phyloP scores from a whole-genome alignment of 768 basidiomycete genomes.

The Crucibulum laeve region DNA sequence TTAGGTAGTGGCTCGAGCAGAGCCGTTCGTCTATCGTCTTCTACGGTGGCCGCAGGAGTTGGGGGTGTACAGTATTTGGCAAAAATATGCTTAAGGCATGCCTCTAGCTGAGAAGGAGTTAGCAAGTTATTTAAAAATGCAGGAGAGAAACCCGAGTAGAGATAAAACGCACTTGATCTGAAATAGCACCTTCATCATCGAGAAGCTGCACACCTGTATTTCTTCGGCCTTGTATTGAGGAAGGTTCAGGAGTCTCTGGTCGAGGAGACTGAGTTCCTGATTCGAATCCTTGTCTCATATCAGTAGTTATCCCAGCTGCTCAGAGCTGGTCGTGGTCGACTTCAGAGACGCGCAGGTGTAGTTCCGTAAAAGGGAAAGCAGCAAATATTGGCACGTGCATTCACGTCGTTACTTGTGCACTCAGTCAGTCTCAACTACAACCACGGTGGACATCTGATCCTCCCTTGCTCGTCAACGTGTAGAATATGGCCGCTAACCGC shows the following conservation, averaged over 20 bases:
- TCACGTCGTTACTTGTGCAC: too few relatives aligned
- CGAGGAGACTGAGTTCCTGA: slow-evolving; percentile 41
- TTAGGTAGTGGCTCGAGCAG: slow-evolving; percentile 46
- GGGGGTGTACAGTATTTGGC: slow-evolving; percentile 68
- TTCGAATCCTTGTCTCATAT: slow-evolving; percentile 15
- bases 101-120: slow-evolving; percentile 46
- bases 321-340: slow-evolving; percentile 2
- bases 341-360: neutral
- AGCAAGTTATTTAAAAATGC: slow-evolving; percentile 2
- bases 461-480: too few relatives aligned
- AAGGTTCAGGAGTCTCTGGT: slow-evolving; percentile 60
- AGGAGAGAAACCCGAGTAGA: slow-evolving; percentile 1
- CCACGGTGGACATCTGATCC: too few relatives aligned
- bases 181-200: slow-evolving; percentile 67
- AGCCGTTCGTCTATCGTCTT: slow-evolving; percentile 16
- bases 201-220: slow-evolving; percentile 55
- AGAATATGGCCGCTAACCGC: slow-evolving; percentile 47
- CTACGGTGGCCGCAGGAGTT: slow-evolving; percentile 12
- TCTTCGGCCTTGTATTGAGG: slow-evolving; percentile 53
- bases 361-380: neutral
- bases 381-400: too few relatives aligned
- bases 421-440: too few relatives aligned
- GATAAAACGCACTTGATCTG: slow-evolving; percentile 44
- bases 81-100: slow-evolving; percentile 72
- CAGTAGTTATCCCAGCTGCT: neutral